These are phyloP conservation scores for Tolypocladium pustulatum DNA, from an alignment of 2,329 filamentous ascomycete species.

Conservation along the genomic window DNA sequence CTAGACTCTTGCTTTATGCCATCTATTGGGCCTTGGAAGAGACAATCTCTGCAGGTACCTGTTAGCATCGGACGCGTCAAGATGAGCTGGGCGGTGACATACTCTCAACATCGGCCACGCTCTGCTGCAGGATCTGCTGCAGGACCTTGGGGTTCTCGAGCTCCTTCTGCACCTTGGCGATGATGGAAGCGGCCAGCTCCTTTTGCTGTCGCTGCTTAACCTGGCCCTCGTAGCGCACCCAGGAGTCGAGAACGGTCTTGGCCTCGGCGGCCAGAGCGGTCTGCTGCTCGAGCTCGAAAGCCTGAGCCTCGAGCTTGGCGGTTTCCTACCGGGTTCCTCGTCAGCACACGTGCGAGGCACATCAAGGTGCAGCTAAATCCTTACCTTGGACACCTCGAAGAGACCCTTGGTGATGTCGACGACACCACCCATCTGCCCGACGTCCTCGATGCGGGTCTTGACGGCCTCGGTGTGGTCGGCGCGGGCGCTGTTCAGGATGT, in stretches of 20 bases:
- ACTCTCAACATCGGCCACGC: slow-evolving; percentile 94
- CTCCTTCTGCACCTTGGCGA: slow-evolving; percentile 98
- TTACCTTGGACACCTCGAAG: slow-evolving; percentile 95
- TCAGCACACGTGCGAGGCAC: background rate
- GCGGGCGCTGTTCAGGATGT: slow-evolving; percentile 88
- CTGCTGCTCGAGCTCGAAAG: slow-evolving; percentile 94
- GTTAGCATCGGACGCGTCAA: slow-evolving; percentile 20
- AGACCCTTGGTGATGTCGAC: slow-evolving; percentile 95
- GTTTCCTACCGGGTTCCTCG: slow-evolving; percentile 59
- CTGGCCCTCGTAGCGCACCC: slow-evolving; percentile 97
- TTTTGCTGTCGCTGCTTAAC: slow-evolving; percentile 98
- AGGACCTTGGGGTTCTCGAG: slow-evolving; percentile 95
- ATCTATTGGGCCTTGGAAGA: slow-evolving; percentile 54
- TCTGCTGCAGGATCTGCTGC: slow-evolving; percentile 97
- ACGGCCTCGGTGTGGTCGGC: slow-evolving; percentile 93
- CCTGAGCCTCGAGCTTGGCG: slow-evolving; percentile 88
- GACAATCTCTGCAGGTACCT: slow-evolving; percentile 41
- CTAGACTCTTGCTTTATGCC: slow-evolving; percentile 22
- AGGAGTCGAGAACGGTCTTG: slow-evolving; percentile 91
- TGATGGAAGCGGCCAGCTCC: slow-evolving; percentile 86
- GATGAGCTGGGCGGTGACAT: slow-evolving; percentile 15
- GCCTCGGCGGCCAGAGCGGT: slow-evolving; percentile 87
- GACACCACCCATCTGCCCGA: slow-evolving; percentile 88
- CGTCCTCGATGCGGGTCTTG: slow-evolving; percentile 85
- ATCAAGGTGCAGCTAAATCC: background rate